phyloP scores from a whole-genome alignment of 148 eudicot species.

The Arctostaphylos glauca region DNA sequence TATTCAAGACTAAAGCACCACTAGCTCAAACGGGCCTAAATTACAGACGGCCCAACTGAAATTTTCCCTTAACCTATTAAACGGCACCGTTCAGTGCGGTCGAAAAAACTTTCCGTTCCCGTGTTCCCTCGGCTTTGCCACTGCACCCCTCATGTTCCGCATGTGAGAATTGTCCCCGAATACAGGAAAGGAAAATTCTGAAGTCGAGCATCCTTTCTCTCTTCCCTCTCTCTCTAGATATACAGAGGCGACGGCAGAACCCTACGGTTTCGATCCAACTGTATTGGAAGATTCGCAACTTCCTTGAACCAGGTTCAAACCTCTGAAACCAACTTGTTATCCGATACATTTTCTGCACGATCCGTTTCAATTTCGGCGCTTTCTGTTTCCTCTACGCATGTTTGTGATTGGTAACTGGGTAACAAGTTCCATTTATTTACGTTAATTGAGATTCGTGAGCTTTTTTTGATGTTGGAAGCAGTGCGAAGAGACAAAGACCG shows the following conservation, averaged over 20 bases:
- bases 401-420: background rate
- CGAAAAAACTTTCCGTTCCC: no score
- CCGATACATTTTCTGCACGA: background rate
- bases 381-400: background rate
- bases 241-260: background rate
- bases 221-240: conserved; percentile 4
- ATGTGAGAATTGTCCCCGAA: background rate
- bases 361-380: conserved; percentile 1
- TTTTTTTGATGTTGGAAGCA: background rate
- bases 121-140: background rate
- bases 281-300: background rate
- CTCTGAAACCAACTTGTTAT: background rate
- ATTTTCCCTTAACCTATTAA: no score
- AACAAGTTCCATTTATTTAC: background rate
- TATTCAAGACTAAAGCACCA: background rate
- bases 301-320: conserved; percentile 12
- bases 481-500: background rate
- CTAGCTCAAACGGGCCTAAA: background rate
- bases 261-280: background rate
- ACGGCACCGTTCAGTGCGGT: background rate
- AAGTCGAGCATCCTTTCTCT: background rate
- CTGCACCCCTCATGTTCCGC: background rate
- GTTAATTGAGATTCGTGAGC: background rate
- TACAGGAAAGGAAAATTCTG: background rate
- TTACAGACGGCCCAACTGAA: background rate